Conservation (phyloP, 2,329 filamentous ascomycete genomes). For the Colletotrichum gigasporum region DNA sequence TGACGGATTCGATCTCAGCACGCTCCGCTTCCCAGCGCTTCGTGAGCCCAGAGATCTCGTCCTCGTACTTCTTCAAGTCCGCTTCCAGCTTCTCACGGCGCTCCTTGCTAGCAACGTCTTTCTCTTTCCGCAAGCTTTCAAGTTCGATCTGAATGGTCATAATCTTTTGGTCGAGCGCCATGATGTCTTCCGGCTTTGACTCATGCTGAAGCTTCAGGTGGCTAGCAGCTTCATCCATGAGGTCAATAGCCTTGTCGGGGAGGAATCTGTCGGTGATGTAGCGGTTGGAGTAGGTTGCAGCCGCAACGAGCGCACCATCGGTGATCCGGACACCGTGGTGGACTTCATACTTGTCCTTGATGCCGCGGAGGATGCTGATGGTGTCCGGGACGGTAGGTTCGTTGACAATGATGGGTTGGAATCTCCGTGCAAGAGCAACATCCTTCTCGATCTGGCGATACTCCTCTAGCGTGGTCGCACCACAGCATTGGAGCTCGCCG, state of each 20-base stretch:
- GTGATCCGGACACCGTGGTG: constrained; percentile 97
- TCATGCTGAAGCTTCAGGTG: constrained; percentile 93
- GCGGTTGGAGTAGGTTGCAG: constrained; percentile 90
- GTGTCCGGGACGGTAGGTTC: constrained; percentile 93
- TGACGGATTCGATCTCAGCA: constrained; percentile 85
- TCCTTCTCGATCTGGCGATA: constrained; percentile 97
- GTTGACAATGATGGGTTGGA: constrained; percentile 93
- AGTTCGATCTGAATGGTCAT: constrained; percentile 98
- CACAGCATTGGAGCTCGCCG: constrained; percentile 93
- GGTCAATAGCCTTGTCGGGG: constrained; percentile 95
- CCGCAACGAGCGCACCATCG: constrained; percentile 89
- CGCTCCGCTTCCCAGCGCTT: constrained; percentile 92
- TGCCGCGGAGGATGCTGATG: constrained; percentile 92
- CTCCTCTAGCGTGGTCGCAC: constrained; percentile 91
- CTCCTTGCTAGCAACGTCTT: constrained; percentile 87
- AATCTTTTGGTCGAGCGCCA: constrained; percentile 90
- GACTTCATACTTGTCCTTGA: constrained; percentile 97
- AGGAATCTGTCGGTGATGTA: constrained; percentile 97
- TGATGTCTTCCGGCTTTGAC: constrained; percentile 94
- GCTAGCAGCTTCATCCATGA: constrained; percentile 95
- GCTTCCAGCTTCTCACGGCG: constrained; percentile 85
- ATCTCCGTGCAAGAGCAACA: constrained; percentile 88
- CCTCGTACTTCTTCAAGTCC: constrained; percentile 79
- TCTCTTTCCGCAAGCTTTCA: constrained; percentile 93
- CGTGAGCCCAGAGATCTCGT: constrained; percentile 78